Percentiles rank a stretch among this genome's conserved stretches.
These are phyloP conservation scores for Dionaea muscipula DNA, from an alignment of 179 eudicot species.

Conservation along the genomic window DNA sequence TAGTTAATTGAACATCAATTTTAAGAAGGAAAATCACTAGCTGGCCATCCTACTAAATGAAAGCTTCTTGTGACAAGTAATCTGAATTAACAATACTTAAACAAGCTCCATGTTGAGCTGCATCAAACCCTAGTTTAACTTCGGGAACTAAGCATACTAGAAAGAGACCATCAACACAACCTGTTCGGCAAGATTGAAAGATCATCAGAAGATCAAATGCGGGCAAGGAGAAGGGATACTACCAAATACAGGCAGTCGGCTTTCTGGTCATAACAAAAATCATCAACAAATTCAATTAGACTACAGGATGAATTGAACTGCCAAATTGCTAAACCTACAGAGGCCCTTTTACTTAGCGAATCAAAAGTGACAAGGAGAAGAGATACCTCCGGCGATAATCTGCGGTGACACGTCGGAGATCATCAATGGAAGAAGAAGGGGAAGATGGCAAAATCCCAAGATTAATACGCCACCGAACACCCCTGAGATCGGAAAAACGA, in stretches of 20 bases:
- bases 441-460: slow-evolving; percentile 74
- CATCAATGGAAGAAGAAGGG: slow-evolving; percentile 38
- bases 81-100: too few species aligned
- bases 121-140: not conserved
- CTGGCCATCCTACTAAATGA: too few species aligned
- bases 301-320: too few species aligned
- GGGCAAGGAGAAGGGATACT: not conserved
- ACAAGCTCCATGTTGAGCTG: too few species aligned
- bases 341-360: too few species aligned
- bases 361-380: not conserved
- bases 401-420: slow-evolving; percentile 74
- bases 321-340: too few species aligned
- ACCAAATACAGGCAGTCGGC: too few species aligned
- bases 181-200: not conserved
- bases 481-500: slow-evolving; percentile 51
- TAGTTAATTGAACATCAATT: too few species aligned
- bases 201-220: not conserved
- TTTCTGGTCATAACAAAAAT: not conserved
- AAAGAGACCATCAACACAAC: not conserved
- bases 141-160: not conserved
- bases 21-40: too few species aligned
- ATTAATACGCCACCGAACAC: slow-evolving; percentile 80
- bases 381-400: slow-evolving; percentile 64
- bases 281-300: not conserved
- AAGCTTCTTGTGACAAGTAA: too few species aligned